Conservation (phyloP, 371 early-diverging fungal species). For the Rhizopus microsporus region DNA sequence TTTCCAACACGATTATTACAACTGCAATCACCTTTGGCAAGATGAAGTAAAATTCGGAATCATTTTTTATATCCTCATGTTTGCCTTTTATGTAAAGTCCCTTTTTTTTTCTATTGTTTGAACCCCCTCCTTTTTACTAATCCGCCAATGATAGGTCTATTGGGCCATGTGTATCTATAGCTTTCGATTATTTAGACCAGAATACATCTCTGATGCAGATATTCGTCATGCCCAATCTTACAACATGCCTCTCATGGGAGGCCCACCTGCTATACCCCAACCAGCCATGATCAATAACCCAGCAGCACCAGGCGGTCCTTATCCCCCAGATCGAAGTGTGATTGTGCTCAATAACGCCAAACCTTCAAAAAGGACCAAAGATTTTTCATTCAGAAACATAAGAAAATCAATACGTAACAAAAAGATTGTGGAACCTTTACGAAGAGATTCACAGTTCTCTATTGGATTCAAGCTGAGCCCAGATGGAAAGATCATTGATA, state of each 20-base stretch:
- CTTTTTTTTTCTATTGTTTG: neutral
- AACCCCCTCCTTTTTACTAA: neutral
- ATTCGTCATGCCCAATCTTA: constrained; percentile 3
- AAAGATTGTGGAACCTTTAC: neutral
- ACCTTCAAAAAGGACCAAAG: constrained; percentile 20
- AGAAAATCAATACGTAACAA: constrained; percentile 5
- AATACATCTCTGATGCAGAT: constrained; percentile 3
- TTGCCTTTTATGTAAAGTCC: constrained; percentile 33
- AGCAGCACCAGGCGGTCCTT: neutral
- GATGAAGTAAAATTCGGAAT: constrained; percentile 35
- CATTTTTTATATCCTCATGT: constrained; percentile 19
- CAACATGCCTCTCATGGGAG: constrained; percentile 9
- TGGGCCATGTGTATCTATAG: constrained; percentile 27
- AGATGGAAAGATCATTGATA: constrained; percentile 21
- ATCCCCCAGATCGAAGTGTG: constrained; percentile 10
- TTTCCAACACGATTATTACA: constrained; percentile 23
- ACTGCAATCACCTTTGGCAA: constrained; percentile 28
- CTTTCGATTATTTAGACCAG: constrained; percentile 9
- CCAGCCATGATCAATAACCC: constrained; percentile 13
- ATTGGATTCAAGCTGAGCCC: constrained; percentile 15
- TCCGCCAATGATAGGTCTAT: constrained; percentile 13
- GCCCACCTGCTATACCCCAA: constrained; percentile 9
- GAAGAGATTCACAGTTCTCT: constrained; percentile 15
- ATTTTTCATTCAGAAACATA: constrained; percentile 17
- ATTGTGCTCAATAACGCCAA: constrained; percentile 27